Evolutionary conservation across 179 eudicot genomes (phyloP).

Genomic region (Silene vulgaris): DNA sequence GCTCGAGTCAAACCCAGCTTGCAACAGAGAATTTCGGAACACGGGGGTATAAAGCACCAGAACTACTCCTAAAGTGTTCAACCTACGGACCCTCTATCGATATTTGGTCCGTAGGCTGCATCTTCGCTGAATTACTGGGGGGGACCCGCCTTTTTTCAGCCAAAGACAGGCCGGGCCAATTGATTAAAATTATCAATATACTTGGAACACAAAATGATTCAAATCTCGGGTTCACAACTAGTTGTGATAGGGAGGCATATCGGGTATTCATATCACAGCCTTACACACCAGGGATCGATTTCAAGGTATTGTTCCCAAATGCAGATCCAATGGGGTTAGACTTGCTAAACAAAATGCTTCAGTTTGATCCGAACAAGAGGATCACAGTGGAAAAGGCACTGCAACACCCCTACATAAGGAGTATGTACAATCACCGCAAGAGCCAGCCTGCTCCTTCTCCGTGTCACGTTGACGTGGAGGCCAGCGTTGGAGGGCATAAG

Average conservation of each 20-base stretch:
- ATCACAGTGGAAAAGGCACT: slow-evolving; percentile 23
- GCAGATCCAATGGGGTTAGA: slow-evolving; percentile 21
- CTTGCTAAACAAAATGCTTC: slow-evolving; percentile 18
- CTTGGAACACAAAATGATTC: background rate
- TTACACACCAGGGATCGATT: background rate
- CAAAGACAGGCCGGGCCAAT: slow-evolving; percentile 8
- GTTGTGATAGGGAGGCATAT: too few relatives aligned
- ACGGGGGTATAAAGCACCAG: slow-evolving; percentile 32
- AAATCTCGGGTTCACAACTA: slow-evolving; percentile 6
- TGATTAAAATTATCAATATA: slow-evolving; percentile 4
- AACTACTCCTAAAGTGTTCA: slow-evolving; percentile 24
- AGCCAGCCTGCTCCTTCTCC: background rate
- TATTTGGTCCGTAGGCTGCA: slow-evolving; percentile 31
- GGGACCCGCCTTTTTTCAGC: slow-evolving; percentile 23
- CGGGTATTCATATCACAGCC: background rate
- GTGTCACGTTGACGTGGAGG: background rate
- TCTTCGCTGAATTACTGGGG: slow-evolving; percentile 32
- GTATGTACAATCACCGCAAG: background rate
- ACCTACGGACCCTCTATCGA: slow-evolving; percentile 26
- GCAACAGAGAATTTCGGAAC: slow-evolving; percentile 29
- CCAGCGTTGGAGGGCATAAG: background rate
- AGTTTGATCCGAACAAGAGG: slow-evolving; percentile 19
- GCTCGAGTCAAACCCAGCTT: slow-evolving; percentile 10
- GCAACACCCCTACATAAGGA: slow-evolving; percentile 16
- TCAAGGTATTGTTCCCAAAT: background rate